Conservation (phyloP, 352 stramenopile species). For the Pythium periplocum region DNA sequence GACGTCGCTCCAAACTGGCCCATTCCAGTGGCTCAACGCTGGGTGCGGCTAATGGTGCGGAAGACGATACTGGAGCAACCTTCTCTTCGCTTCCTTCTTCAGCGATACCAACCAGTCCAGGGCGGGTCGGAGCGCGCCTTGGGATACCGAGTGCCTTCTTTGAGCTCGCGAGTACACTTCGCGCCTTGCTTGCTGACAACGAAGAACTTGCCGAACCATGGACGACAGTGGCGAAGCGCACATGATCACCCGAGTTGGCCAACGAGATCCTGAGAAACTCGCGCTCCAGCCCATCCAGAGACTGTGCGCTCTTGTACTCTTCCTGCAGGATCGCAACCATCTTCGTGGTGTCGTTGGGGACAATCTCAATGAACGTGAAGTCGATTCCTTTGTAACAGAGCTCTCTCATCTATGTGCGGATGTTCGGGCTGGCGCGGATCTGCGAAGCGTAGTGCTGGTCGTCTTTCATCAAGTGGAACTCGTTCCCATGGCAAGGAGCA, state of each 20-base stretch:
- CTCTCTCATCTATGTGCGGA: conserved; percentile 28
- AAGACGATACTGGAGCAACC: background rate
- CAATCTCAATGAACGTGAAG: conserved; percentile 33
- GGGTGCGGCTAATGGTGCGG: too few species aligned
- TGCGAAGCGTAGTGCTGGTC: conserved; percentile 4
- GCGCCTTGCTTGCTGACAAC: conserved; percentile 18
- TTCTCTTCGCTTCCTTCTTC: background rate
- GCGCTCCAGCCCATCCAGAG: conserved; percentile 9
- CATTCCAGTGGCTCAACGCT: conserved; percentile 10
- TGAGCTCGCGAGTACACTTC: conserved; percentile 16
- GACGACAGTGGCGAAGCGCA: conserved; percentile 16
- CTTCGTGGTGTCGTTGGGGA: conserved; percentile 18
- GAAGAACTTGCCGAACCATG: conserved; percentile 18
- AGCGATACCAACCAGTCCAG: too few species aligned
- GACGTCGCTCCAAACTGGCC: conserved; percentile 3
- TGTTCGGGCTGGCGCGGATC: conserved; percentile 26
- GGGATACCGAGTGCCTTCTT: background rate
- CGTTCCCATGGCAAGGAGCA: conserved; percentile 25
- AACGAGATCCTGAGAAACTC: conserved; percentile 22
- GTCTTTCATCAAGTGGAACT: conserved; percentile 18
- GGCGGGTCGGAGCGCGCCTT: too few species aligned
- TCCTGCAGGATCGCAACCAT: conserved; percentile 26
- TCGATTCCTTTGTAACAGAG: conserved; percentile 26
- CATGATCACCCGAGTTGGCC: conserved; percentile 7
- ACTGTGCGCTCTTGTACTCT: conserved; percentile 14